Evolutionary conservation across 306 rosid genomes (phyloP).

Genomic region (Quercus glauca): DNA sequence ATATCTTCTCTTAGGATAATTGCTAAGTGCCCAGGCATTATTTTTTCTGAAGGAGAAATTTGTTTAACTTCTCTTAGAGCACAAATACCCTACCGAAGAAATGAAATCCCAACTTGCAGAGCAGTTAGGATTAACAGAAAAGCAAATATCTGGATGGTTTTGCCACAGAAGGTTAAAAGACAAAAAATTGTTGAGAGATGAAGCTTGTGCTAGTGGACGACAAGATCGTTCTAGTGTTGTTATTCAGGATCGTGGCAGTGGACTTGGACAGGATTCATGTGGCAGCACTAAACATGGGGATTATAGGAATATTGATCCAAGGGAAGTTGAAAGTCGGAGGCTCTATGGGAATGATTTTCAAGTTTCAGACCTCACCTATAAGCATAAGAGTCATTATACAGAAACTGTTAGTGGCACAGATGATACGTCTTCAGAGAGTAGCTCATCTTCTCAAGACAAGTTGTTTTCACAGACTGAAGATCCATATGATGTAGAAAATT

Average conservation of each 20-base stretch:
- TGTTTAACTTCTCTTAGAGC: slow-evolving; percentile 43
- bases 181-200: slow-evolving; percentile 65
- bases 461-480: slow-evolving; percentile 59
- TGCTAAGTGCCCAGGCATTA: slow-evolving; percentile 5
- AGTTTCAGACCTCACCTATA: slow-evolving; percentile 44
- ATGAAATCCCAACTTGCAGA: slow-evolving; percentile 72
- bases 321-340: slow-evolving; percentile 91
- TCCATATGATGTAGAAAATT: slow-evolving; percentile 58
- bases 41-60: slow-evolving; percentile 10
- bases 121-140: slow-evolving; percentile 76
- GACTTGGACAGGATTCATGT: slow-evolving; percentile 94
- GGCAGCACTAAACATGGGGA: slow-evolving; percentile 96
- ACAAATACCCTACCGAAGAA: slow-evolving; percentile 91
- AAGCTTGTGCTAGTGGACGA: slow-evolving; percentile 62
- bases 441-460: slow-evolving; percentile 72
- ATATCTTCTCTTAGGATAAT: slow-evolving; percentile 9
- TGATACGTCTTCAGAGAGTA: slow-evolving; percentile 88
- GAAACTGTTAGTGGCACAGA: slow-evolving; percentile 58
- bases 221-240: slow-evolving; percentile 93
- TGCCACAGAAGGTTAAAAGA: slow-evolving; percentile 98
- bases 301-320: slow-evolving; percentile 67
- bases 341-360: slow-evolving; percentile 56
- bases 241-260: slow-evolving; percentile 90
- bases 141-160: slow-evolving; percentile 99
- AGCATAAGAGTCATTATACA: slow-evolving; percentile 42